Conservation (phyloP, 2,329 filamentous ascomycete species). For the Endocalyx cinctus region DNA sequence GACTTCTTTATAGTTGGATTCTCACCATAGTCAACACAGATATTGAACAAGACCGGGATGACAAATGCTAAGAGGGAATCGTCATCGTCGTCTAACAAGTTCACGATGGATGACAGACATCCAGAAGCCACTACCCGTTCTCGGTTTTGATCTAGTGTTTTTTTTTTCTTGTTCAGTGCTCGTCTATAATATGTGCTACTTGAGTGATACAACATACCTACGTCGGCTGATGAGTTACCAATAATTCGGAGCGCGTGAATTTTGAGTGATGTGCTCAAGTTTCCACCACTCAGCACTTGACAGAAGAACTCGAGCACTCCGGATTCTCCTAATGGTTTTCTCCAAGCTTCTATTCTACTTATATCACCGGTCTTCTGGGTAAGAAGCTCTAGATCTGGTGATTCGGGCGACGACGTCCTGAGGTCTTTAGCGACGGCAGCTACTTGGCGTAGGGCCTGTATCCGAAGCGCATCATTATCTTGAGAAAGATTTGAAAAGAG, state of each 20-base stretch:
- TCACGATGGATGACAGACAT: slow-evolving; percentile 43
- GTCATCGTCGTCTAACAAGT: slow-evolving; percentile 40
- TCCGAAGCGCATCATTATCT: slow-evolving; percentile 12
- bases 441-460: slow-evolving; percentile 30
- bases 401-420: slow-evolving; percentile 31
- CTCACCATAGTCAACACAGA: slow-evolving; percentile 60
- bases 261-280: slow-evolving; percentile 38
- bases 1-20: background rate
- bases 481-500: slow-evolving; percentile 15
- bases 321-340: slow-evolving; percentile 52
- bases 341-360: slow-evolving; percentile 53
- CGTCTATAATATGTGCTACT: background rate
- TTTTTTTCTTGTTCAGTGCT: slow-evolving; percentile 1
- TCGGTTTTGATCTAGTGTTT: slow-evolving; percentile 50
- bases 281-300: slow-evolving; percentile 35
- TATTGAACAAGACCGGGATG: slow-evolving; percentile 58
- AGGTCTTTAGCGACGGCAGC: slow-evolving; percentile 34
- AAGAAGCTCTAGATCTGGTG: slow-evolving; percentile 38
- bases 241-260: slow-evolving; percentile 53
- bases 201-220: slow-evolving; percentile 39
- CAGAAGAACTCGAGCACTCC: slow-evolving; percentile 55
- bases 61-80: slow-evolving; percentile 46
- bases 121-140: slow-evolving; percentile 47
- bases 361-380: slow-evolving; percentile 51
- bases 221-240: slow-evolving; percentile 61